Evolutionary conservation across 768 basidiomycete genomes (phyloP).

Genomic region (Boletus barrowsii): DNA sequence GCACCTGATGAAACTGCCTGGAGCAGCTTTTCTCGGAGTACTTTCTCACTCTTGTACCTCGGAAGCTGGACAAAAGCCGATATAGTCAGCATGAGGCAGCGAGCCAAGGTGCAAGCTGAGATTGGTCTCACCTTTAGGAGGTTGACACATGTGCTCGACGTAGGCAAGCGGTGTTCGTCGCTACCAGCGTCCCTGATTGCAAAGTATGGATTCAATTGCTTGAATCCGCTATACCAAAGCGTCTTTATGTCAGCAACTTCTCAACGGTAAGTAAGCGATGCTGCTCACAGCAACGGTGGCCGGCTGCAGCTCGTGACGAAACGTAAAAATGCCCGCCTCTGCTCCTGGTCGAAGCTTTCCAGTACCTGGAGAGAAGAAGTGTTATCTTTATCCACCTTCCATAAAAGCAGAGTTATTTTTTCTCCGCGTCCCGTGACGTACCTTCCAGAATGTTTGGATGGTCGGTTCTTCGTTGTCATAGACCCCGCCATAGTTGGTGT

Average conservation of each 20-base stretch:
- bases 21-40: slow-evolving; percentile 71
- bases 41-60: slow-evolving; percentile 57
- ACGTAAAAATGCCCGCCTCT: slow-evolving; percentile 72
- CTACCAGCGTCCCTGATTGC: slow-evolving; percentile 78
- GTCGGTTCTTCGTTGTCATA: slow-evolving; percentile 70
- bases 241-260: background rate
- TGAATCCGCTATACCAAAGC: slow-evolving; percentile 59
- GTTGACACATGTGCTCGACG: slow-evolving; percentile 88
- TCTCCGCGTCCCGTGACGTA: slow-evolving; percentile 28
- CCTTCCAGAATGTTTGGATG: slow-evolving; percentile 82
- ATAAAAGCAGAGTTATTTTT: background rate
- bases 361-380: slow-evolving; percentile 51
- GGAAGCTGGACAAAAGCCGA: slow-evolving; percentile 53
- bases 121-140: slow-evolving; percentile 66
- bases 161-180: slow-evolving; percentile 70
- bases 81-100: background rate
- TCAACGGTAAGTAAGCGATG: background rate
- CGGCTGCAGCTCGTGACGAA: slow-evolving; percentile 94
- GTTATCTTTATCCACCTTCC: background rate
- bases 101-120: background rate
- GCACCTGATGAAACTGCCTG: slow-evolving; percentile 86
- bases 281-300: slow-evolving; percentile 75
- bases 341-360: slow-evolving; percentile 73
- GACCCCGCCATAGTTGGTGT: slow-evolving; percentile 83
- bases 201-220: slow-evolving; percentile 84